phyloP scores from a whole-genome alignment of 2,329 filamentous ascomycete species.

The Ophiocordyceps camponoti-floridani region DNA sequence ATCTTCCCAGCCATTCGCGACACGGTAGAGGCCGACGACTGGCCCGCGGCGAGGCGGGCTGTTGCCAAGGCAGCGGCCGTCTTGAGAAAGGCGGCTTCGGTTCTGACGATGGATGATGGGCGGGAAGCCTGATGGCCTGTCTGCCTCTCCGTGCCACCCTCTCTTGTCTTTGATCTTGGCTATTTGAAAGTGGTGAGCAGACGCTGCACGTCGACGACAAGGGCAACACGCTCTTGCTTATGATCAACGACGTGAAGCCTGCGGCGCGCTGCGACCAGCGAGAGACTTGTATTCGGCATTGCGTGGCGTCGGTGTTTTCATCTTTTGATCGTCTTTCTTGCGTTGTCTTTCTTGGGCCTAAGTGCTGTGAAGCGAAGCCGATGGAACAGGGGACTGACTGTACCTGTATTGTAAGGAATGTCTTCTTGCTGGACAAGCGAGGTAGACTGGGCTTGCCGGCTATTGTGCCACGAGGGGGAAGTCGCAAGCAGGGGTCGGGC shows the following conservation, averaged over 20 bases:
- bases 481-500: too few species aligned
- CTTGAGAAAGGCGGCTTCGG: constrained; percentile 38
- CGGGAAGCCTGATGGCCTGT: constrained; percentile 1
- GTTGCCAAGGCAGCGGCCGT: constrained; percentile 56
- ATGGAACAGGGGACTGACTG: too few species aligned
- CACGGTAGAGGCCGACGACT: constrained; percentile 53
- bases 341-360: too few species aligned
- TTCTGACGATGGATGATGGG: constrained; percentile 12
- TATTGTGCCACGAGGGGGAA: too few species aligned
- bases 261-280: not conserved
- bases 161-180: constrained; percentile 2
- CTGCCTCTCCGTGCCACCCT: not conserved
- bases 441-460: too few species aligned
- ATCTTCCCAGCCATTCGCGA: constrained; percentile 62
- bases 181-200: not conserved
- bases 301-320: constrained; percentile 13
- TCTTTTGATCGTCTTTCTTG: too few species aligned
- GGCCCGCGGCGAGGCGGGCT: constrained; percentile 46
- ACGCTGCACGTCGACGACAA: not conserved
- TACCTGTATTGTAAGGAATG: too few species aligned
- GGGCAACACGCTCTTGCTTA: not conserved
- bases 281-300: constrained; percentile 6
- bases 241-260: not conserved
- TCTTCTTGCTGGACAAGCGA: too few species aligned
- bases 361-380: too few species aligned